Conservation (phyloP, 1,284 basidiomycete genomes). For the Cutaneotrichosporon daszewskae region DNA sequence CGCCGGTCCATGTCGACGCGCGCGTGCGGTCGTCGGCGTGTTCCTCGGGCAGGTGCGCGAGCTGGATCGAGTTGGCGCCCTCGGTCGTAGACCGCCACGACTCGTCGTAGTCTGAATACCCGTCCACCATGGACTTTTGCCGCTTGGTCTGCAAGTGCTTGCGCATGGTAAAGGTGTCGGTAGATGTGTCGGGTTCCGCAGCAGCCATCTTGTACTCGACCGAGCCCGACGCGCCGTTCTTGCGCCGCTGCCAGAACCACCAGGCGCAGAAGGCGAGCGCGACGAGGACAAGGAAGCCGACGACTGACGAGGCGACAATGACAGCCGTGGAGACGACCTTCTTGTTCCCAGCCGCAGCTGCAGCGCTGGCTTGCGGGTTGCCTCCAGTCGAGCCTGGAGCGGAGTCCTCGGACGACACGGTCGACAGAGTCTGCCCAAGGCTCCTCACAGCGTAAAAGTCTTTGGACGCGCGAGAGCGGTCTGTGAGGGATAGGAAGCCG, state of each 20-base stretch:
- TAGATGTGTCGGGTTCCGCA: conserved; percentile 17
- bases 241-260: conserved; percentile 45
- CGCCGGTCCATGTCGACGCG: background rate
- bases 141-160: conserved; percentile 38
- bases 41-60: conserved; percentile 29
- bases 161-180: conserved; percentile 26
- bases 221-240: conserved; percentile 34
- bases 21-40: conserved; percentile 15
- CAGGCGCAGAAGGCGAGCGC: conserved; percentile 40
- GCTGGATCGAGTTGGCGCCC: conserved; percentile 27
- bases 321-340: conserved; percentile 32
- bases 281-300: conserved; percentile 41
- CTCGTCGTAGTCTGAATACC: conserved; percentile 40
- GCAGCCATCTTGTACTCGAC: conserved; percentile 25
- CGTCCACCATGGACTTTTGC: conserved; percentile 46
- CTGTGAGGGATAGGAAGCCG: conserved; percentile 39
- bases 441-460: conserved; percentile 46
- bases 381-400: background rate
- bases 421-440: conserved; percentile 28
- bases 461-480: conserved; percentile 34
- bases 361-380: conserved; percentile 7
- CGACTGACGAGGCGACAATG: conserved; percentile 36
- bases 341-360: conserved; percentile 1
- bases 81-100: conserved; percentile 34
- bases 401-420: conserved; percentile 20